Evolutionary conservation across 2,329 filamentous ascomycete genomes (phyloP), one percentile per base, ranked within the genome.

Genomic region (Fusarium veterinarium): DNA sequence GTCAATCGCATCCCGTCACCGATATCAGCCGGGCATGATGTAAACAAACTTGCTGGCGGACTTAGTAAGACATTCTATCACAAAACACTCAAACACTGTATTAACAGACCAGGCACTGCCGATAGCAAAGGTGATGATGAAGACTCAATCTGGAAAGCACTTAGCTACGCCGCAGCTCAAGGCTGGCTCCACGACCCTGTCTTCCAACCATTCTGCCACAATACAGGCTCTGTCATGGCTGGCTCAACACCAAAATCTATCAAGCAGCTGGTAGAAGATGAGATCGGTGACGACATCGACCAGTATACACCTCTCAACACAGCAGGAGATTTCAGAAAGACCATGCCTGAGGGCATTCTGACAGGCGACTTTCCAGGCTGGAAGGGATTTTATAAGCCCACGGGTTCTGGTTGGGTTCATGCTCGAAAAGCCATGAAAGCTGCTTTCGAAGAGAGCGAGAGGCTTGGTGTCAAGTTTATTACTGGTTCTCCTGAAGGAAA

Each of bases 11-110:
- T 74, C 6, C 72, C 72, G 1, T 74, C 72, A 3, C 63, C 72
- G 0, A 74, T 71, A 3, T 73, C 71, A 31, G 67, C 72, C 1
- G 72, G 72, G 0, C 65, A 74, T 19, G 72, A 74, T 58, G 60
- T 74, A 1, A 74, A 74, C 1, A 74, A 74, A 7, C 73, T 74
- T 30, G 71, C 60, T 13, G 62, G 66, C 0, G 40, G 66, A 0
- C 45, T 71, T 4, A 48, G 71, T 61, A 52, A 35, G 25, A 33
- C 4, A 9, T 20, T 10, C 13, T 8, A 20, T 10, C 7, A 5
- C 5, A 6, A 6, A 19, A 13, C 4, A 6, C 20, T 1, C 9
- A 7, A 23, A 11, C 8, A 6, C 7, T 14, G 20, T 1, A 6
- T 19, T 69, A 35, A 71, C 28, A 1, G 2, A 25, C 0, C 8